A percentile compares a stretch with the other conserved stretches of the same genome.
These are phyloP conservation scores for Salix caprea DNA, from an alignment of 345 rosid species.

Conservation along the genomic window DNA sequence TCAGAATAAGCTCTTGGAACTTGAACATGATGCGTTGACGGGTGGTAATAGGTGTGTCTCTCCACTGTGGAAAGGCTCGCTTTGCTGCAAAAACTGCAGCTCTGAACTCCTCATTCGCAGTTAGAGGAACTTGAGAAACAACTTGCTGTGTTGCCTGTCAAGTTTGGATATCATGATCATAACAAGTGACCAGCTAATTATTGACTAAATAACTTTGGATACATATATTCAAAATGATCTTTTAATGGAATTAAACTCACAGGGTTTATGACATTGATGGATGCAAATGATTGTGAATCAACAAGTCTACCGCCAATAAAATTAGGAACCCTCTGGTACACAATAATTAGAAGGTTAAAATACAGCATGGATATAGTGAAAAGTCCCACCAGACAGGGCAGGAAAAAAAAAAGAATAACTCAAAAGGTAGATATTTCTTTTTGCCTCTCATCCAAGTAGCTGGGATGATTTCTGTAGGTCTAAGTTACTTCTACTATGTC, in stretches of 20 bases:
- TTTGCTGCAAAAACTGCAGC: conserved; percentile 68
- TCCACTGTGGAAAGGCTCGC: conserved; percentile 56
- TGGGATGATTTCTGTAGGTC: conserved; percentile 13
- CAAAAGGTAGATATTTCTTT: neutral
- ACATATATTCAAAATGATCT: conserved; percentile 1
- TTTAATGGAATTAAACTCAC: conserved; percentile 35
- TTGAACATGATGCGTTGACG: conserved; percentile 69
- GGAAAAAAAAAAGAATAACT: neutral
- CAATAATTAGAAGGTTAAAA: conserved; percentile 10
- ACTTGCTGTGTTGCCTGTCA: conserved; percentile 56
- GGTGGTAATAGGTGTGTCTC: conserved; percentile 41
- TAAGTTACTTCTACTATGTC: conserved; percentile 10
- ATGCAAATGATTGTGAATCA: conserved; percentile 51
- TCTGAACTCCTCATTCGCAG: conserved; percentile 60
- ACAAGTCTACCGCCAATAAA: conserved; percentile 65
- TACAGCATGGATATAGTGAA: conserved; percentile 16
- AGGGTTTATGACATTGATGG: conserved; percentile 60
- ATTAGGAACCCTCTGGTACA: conserved; percentile 59
- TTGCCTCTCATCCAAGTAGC: conserved; percentile 9
- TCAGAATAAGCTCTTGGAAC: conserved; percentile 60
- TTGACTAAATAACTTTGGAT: neutral
- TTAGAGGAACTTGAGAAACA: conserved; percentile 63
- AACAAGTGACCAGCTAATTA: neutral
- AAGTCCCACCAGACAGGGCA: neutral
- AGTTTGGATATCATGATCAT: neutral